phyloP scores from a whole-genome alignment of 257 asterid genomes.

The Lycium barbarum region DNA sequence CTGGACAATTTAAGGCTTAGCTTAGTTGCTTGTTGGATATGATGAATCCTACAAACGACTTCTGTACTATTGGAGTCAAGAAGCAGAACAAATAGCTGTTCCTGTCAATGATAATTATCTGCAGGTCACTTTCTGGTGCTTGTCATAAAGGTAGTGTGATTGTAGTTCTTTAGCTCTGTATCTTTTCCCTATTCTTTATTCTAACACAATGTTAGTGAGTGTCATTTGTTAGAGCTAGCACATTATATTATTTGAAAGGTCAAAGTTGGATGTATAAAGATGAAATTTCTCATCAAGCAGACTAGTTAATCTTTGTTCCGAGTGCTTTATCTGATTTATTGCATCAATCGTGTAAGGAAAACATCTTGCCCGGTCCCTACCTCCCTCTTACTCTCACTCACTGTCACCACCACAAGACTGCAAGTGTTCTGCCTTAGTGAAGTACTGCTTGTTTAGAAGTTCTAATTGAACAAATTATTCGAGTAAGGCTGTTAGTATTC shows the following conservation, averaged over 20 bases:
- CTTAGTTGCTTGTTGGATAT: neutral
- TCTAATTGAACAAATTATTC: neutral
- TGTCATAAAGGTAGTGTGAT: neutral
- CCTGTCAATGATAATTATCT: neutral
- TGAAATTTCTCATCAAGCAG: neutral
- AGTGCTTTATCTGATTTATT: neutral
- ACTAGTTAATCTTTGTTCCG: neutral
- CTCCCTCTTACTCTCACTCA: neutral
- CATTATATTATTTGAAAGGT: conserved; percentile 20
- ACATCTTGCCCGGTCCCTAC: neutral
- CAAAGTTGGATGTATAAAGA: neutral
- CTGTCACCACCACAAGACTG: neutral
- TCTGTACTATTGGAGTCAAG: neutral
- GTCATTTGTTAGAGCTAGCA: neutral
- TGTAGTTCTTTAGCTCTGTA: conserved; percentile 9
- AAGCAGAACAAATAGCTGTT: neutral
- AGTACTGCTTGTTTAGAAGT: neutral
- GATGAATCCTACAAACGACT: neutral
- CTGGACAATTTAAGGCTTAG: neutral
- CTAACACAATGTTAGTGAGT: conserved; percentile 6
- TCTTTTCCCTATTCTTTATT: conserved; percentile 2
- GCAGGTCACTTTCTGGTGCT: conserved; percentile 6
- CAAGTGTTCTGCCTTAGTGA: neutral
- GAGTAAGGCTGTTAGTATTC: neutral
- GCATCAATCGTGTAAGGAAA: neutral